Percentiles rank a stretch among this genome's conserved stretches.
Conservation (phyloP, 208 protist species). For the Perkinsela sp. region DNA sequence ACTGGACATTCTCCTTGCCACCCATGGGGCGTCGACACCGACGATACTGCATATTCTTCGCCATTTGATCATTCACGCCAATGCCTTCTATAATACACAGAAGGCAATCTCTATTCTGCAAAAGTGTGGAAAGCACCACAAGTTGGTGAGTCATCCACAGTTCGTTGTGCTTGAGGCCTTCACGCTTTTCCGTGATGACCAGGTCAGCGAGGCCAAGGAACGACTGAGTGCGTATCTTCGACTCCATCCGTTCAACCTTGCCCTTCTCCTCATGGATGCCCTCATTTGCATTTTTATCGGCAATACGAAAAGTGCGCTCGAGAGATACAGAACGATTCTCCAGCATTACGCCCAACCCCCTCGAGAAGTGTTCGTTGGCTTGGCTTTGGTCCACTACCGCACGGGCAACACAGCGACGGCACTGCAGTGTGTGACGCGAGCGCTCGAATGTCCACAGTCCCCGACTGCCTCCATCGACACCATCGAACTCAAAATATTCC, state of each 20-base stretch:
- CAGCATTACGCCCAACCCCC: not conserved
- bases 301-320: not conserved
- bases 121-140: not conserved
- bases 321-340: not conserved
- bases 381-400: not conserved
- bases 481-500: not conserved
- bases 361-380: not conserved
- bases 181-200: not conserved
- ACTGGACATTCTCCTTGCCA: not conserved
- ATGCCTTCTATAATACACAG: not conserved
- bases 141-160: not conserved
- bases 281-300: not conserved
- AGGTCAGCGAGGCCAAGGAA: not conserved
- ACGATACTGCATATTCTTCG: not conserved
- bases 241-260: not conserved
- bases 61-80: not conserved
- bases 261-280: not conserved
- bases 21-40: not conserved
- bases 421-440: not conserved
- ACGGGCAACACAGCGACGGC: not conserved
- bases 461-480: not conserved
- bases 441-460: not conserved
- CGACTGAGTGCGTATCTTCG: not conserved
- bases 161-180: not conserved
- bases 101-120: not conserved